These are phyloP conservation scores for Cadophora luteo-olivacea DNA, from an alignment of 2,329 filamentous ascomycete genomes.

Conservation along the genomic window DNA sequence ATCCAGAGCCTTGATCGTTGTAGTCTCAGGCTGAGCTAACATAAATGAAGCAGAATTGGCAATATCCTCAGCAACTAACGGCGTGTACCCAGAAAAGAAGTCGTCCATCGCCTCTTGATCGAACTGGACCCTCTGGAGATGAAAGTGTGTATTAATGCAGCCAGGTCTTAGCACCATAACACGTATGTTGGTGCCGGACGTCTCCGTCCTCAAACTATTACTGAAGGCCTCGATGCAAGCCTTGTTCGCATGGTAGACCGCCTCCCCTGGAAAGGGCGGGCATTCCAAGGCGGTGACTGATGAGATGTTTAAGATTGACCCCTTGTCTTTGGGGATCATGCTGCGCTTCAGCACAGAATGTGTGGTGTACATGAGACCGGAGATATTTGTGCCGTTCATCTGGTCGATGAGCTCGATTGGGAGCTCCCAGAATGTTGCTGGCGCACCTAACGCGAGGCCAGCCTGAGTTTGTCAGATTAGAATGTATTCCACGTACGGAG, in stretches of 20 bases:
- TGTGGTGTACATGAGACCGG: too few species aligned
- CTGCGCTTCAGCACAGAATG: too few species aligned
- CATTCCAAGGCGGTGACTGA: neutral
- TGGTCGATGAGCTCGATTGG: too few species aligned
- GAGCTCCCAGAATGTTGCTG: too few species aligned
- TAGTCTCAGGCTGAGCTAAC: neutral
- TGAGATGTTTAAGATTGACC: neutral
- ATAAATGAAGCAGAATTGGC: neutral
- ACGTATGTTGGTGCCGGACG: neutral
- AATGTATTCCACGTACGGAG: too few species aligned
- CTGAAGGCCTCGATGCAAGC: neutral
- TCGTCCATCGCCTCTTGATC: neutral
- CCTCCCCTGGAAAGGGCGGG: neutral
- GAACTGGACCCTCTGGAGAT: neutral
- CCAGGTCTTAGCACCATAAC: neutral
- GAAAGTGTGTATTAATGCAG: neutral
- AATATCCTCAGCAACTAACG: neutral
- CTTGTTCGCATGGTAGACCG: neutral
- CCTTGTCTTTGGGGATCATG: too few species aligned
- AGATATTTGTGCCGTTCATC: too few species aligned
- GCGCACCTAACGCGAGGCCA: too few species aligned
- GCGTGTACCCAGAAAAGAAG: neutral
- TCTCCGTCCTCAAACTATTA: neutral
- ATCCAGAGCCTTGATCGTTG: neutral
- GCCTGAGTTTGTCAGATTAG: too few species aligned